Percentiles rank a stretch among this genome's conserved stretches.
Evolutionary conservation across 1,139 yeast genomes (phyloP).

Genomic region (Arxiozyma slooffiae): DNA sequence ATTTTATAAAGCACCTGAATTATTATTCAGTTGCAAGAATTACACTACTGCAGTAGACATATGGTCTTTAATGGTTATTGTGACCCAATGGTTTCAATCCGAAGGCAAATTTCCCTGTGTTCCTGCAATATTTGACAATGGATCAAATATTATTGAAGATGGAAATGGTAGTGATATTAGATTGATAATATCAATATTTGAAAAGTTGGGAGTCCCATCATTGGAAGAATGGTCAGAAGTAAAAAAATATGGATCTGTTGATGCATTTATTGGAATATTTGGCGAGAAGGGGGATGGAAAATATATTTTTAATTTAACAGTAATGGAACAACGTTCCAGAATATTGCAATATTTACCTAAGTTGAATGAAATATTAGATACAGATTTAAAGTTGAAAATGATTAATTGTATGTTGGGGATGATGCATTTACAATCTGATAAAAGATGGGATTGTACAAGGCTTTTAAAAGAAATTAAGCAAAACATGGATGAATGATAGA

Average conservation of each 20-base stretch:
- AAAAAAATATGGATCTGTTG: slow-evolving; percentile 34
- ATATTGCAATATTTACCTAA: slow-evolving; percentile 31
- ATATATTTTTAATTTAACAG: slow-evolving; percentile 11
- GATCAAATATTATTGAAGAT: slow-evolving; percentile 28
- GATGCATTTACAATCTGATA: slow-evolving; percentile 35
- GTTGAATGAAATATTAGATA: slow-evolving; percentile 22
- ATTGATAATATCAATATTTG: slow-evolving; percentile 53
- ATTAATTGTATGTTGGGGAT: slow-evolving; percentile 28
- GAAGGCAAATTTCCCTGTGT: slow-evolving; percentile 29
- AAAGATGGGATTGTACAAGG: slow-evolving; percentile 31
- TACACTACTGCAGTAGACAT: slow-evolving; percentile 62
- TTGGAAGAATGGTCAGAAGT: slow-evolving; percentile 41
- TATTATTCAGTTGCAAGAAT: slow-evolving; percentile 55
- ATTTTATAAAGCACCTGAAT: slow-evolving; percentile 75
- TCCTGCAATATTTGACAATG: slow-evolving; percentile 25
- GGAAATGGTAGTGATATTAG: slow-evolving; percentile 51
- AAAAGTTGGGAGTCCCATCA: slow-evolving; percentile 61
- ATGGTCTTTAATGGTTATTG: slow-evolving; percentile 69
- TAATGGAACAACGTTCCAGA: slow-evolving; percentile 5
- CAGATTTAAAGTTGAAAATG: slow-evolving; percentile 12
- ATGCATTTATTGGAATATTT: slow-evolving; percentile 31
- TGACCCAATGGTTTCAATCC: slow-evolving; percentile 49
- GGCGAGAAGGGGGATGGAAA: slow-evolving; percentile 26
- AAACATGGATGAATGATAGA: background rate
- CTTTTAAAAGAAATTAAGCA: slow-evolving; percentile 7